Percentiles rank a stretch among this genome's conserved stretches.
Conservation (phyloP, 2,329 filamentous ascomycete genomes). For the Pseudogymnoascus destructans region DNA sequence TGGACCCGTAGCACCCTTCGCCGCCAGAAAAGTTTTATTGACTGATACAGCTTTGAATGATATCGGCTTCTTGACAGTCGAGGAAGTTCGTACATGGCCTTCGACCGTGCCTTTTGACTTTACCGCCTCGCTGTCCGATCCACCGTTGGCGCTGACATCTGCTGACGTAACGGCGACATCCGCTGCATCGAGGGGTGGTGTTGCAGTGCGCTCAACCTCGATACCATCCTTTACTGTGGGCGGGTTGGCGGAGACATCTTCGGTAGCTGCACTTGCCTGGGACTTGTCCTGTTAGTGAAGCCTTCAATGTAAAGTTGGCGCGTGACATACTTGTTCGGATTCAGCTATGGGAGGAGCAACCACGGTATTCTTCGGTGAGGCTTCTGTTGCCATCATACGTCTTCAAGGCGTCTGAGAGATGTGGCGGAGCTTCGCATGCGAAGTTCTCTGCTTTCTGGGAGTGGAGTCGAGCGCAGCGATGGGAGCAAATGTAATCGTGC, state of each 20-base stretch:
- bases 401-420: slow-evolving; percentile 27
- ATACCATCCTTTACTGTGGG: slow-evolving; percentile 35
- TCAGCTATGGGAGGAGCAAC: slow-evolving; percentile 13
- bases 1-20: slow-evolving; percentile 42
- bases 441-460: slow-evolving; percentile 14
- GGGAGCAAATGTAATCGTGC: not conserved
- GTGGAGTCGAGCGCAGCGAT: not conserved
- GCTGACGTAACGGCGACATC: slow-evolving; percentile 49
- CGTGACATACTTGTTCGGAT: slow-evolving; percentile 11
- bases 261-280: slow-evolving; percentile 25
- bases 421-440: slow-evolving; percentile 25
- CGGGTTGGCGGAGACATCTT: slow-evolving; percentile 32
- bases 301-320: slow-evolving; percentile 6
- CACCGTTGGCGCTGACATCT: slow-evolving; percentile 57
- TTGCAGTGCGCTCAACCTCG: slow-evolving; percentile 36
- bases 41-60: slow-evolving; percentile 79
- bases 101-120: slow-evolving; percentile 43
- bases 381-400: slow-evolving; percentile 55
- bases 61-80: slow-evolving; percentile 57
- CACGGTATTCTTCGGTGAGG: slow-evolving; percentile 37
- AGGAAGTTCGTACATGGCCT: slow-evolving; percentile 43
- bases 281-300: not conserved
- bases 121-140: slow-evolving; percentile 64
- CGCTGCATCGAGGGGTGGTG: slow-evolving; percentile 40
- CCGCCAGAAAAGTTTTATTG: slow-evolving; percentile 70